Evolutionary conservation across 1,284 basidiomycete genomes (phyloP), one percentile per base, ranked within the genome.

Genomic region (Apiotrichum gamsii): DNA sequence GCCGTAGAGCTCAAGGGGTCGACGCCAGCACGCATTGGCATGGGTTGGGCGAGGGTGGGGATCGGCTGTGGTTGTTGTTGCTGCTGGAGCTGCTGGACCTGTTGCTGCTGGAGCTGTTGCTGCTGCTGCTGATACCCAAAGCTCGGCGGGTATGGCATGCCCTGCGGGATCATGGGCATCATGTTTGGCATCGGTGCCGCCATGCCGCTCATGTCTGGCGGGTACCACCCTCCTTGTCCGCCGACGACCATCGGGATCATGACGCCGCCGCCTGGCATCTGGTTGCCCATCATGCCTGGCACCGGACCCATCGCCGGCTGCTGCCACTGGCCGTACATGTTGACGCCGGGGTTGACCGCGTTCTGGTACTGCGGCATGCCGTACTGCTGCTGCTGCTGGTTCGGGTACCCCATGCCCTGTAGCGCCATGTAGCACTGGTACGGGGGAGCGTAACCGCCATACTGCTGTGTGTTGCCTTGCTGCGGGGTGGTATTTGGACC

Each of bases 91-190:
- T 34, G 47, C 29, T 43, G 43, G 10, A 45, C 46, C 32, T 45
- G 50, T 14, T 47, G 53, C n/a, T 37, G 29, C 8, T n/a, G 5
- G 13, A 11, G 16, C 8, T 6, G 25, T 11, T 28, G 25, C 11
- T 28, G 25, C 11, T 28, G 25, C 11, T 20, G 18, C 2, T 8
- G 14, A n/a, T 52, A 52, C 1, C 43, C 39, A 13, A 46, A 16
- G 29, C 19, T 45, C 10, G 49, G 50, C 8, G 47, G 24, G 29
- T 64, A 61, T 5, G 58, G 60, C 44, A 61, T 56, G 10, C 64
- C 64, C 47, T 66, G 65, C 0, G 64, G 60, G 10, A 66, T 66
- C 55, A 65, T 61, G 19, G 62, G 62, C 64, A 65, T 64, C 34
- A 56, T 52, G 50, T 38, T 54, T 15, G 45, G 37, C 13, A 31